Evolutionary conservation across 352 stramenopile species (phyloP).

Genomic region (Phytopythium oedochilum): DNA sequence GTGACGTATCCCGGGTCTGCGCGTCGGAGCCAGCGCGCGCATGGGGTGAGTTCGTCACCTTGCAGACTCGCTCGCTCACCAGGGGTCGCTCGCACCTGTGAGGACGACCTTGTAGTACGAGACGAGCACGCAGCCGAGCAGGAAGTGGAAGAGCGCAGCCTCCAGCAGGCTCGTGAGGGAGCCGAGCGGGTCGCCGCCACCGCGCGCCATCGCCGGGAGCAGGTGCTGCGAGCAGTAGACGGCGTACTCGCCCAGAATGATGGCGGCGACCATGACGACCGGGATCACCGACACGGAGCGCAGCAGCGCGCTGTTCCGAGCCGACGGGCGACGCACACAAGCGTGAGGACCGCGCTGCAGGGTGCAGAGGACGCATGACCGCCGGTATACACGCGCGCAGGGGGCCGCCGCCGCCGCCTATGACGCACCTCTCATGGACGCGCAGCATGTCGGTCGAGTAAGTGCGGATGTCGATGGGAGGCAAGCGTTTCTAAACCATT

Average conservation of each 20-base stretch:
- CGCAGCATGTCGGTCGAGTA: conserved; percentile 39
- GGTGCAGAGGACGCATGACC: background rate
- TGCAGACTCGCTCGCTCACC: no score
- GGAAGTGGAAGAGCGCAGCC: conserved; percentile 51
- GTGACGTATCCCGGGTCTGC: conserved; percentile 82
- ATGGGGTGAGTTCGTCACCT: no score
- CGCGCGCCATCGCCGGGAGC: conserved; percentile 21
- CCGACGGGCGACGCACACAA: background rate
- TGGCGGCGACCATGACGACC: conserved; percentile 53
- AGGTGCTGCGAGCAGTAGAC: conserved; percentile 56
- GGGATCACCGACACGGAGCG: conserved; percentile 57
- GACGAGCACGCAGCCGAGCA: conserved; percentile 37
- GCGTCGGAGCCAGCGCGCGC: background rate
- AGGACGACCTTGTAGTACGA: conserved; percentile 74
- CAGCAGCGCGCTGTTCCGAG: conserved; percentile 40
- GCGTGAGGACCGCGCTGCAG: background rate
- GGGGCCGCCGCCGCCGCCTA: background rate
- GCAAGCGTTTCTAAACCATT: no score
- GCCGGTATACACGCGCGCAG: background rate
- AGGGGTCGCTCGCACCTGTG: conserved; percentile 70
- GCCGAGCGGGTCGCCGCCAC: conserved; percentile 1
- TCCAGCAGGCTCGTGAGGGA: conserved; percentile 17
- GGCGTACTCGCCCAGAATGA: conserved; percentile 65
- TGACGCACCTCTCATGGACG: conserved; percentile 59
- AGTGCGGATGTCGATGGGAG: no score